Conservation (phyloP, 176 grass and related monocot species). For the Stipa capillata region DNA sequence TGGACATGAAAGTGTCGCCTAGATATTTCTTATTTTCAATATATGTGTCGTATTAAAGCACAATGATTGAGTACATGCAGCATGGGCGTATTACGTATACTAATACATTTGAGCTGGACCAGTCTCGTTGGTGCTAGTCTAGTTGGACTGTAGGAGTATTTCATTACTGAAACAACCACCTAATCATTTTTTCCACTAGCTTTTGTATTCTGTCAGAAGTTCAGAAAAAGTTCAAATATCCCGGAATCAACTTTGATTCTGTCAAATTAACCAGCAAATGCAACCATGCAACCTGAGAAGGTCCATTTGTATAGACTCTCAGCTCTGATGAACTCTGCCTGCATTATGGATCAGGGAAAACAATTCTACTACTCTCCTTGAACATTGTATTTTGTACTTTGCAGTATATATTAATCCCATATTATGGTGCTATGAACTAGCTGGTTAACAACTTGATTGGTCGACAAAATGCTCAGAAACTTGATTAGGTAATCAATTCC, state of each 20-base stretch:
- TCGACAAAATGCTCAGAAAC: not conserved
- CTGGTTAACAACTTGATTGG: no score
- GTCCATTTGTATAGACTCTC: not conserved
- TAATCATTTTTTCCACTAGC: constrained; percentile 13
- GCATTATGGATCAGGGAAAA: not conserved
- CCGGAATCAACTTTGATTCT: not conserved
- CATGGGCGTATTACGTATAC: not conserved
- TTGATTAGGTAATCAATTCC: constrained; percentile 19
- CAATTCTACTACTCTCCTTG: no score
- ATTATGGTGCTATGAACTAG: not conserved
- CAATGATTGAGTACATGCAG: not conserved
- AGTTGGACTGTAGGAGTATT: not conserved
- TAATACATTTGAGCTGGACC: not conserved
- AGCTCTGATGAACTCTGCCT: not conserved
- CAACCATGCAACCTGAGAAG: not conserved
- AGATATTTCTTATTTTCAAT: not conserved
- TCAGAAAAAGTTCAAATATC: not conserved
- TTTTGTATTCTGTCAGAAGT: not conserved
- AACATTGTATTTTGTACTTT: no score
- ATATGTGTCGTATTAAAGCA: not conserved
- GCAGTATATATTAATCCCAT: no score
- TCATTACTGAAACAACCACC: not conserved
- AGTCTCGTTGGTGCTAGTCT: not conserved
- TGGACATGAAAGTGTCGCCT: not conserved
- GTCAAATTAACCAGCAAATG: not conserved